phyloP scores from a whole-genome alignment of 352 stramenopile species.

The Phytopythium chamaehyphon region DNA sequence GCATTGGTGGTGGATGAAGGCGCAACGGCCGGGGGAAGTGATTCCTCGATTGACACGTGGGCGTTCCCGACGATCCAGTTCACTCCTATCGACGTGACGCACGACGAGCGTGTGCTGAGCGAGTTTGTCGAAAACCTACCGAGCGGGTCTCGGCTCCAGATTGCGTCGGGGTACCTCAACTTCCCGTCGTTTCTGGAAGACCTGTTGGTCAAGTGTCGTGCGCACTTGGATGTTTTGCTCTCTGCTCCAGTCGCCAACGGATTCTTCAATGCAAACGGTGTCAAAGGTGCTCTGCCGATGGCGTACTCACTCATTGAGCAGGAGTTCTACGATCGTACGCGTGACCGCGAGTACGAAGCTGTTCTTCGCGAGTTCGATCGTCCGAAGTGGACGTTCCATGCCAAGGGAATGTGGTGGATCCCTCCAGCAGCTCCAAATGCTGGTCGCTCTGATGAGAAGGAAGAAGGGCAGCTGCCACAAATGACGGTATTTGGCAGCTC shows the following conservation, averaged over 20 bases:
- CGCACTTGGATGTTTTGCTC: slow-evolving; percentile 56
- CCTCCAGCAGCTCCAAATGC: slow-evolving; percentile 12
- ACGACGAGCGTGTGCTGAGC: too few species aligned
- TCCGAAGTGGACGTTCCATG: slow-evolving; percentile 73
- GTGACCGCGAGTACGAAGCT: slow-evolving; percentile 28
- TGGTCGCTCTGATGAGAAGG: slow-evolving; percentile 2
- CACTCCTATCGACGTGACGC: slow-evolving; percentile 47
- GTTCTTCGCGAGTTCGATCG: slow-evolving; percentile 69
- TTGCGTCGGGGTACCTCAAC: slow-evolving; percentile 80
- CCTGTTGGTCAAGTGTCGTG: slow-evolving; percentile 36
- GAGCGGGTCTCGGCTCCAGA: slow-evolving; percentile 38
- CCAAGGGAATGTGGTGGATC: slow-evolving; percentile 82
- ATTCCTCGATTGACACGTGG: slow-evolving; percentile 39
- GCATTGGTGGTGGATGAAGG: slow-evolving; percentile 21
- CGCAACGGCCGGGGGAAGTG: background rate
- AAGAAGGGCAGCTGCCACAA: slow-evolving; percentile 14
- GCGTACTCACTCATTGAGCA: slow-evolving; percentile 82
- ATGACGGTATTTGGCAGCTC: slow-evolving; percentile 71
- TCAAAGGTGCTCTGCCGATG: slow-evolving; percentile 76
- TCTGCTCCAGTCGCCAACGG: slow-evolving; percentile 66
- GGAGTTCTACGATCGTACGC: slow-evolving; percentile 62
- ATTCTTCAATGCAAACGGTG: slow-evolving; percentile 64
- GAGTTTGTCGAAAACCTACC: slow-evolving; percentile 44
- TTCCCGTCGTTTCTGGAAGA: slow-evolving; percentile 66
- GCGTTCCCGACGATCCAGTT: slow-evolving; percentile 78